phyloP scores from a whole-genome alignment of 331 rosid genomes.

The Stylosanthes scabra region DNA sequence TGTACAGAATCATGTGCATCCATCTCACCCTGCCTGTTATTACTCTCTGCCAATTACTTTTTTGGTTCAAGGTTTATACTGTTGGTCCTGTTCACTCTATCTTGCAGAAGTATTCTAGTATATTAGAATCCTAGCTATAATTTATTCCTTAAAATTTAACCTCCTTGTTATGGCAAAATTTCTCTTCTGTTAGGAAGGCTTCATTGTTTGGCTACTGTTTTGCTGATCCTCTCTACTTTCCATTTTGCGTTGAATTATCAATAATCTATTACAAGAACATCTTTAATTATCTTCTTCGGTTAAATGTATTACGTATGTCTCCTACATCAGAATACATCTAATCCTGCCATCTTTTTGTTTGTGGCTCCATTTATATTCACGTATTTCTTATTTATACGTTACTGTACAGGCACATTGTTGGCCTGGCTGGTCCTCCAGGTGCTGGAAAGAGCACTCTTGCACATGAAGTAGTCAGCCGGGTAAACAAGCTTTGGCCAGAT shows the following conservation, averaged over 20 bases:
- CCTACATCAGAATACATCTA: neutral
- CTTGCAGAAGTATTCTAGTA: slow-evolving; percentile 12
- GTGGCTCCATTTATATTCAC: slow-evolving; percentile 14
- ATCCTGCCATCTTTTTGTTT: neutral
- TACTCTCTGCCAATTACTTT: slow-evolving; percentile 3
- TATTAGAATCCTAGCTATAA: neutral
- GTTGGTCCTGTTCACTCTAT: neutral
- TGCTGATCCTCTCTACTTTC: slow-evolving; percentile 3
- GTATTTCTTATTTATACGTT: slow-evolving; percentile 18
- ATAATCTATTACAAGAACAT: slow-evolving; percentile 6
- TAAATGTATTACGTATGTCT: neutral
- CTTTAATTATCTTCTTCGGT: slow-evolving; percentile 5
- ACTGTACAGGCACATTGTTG: slow-evolving; percentile 67
- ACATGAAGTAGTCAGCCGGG: slow-evolving; percentile 66
- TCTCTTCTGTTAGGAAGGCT: slow-evolving; percentile 18
- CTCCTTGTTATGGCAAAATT: neutral
- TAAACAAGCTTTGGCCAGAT: slow-evolving; percentile 76
- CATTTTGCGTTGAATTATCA: slow-evolving; percentile 21
- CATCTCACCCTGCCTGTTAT: slow-evolving; percentile 16
- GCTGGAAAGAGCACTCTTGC: slow-evolving; percentile 91
- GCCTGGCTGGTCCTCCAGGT: slow-evolving; percentile 98
- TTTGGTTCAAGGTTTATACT: slow-evolving; percentile 4
- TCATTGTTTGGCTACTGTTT: slow-evolving; percentile 15
- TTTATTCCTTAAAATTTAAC: neutral
- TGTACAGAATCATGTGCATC: slow-evolving; percentile 7